phyloP scores from a whole-genome alignment of 768 basidiomycete genomes.

The Suillus variegatus region DNA sequence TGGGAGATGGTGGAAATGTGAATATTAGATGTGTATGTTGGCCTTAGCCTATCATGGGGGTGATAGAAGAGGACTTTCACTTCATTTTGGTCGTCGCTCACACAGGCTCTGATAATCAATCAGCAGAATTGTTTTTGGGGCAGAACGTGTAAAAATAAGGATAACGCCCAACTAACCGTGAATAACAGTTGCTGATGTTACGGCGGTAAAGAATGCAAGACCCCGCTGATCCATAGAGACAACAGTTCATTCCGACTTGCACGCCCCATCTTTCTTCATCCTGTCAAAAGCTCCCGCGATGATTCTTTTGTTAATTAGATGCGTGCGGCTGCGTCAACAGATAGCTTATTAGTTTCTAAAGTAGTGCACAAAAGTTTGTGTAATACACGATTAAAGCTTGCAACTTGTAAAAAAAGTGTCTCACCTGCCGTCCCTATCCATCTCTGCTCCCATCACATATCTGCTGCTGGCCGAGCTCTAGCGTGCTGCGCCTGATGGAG shows the following conservation, averaged over 20 bases:
- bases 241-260: neutral
- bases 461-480: neutral
- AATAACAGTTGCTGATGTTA: neutral
- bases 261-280: neutral
- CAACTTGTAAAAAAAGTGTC: neutral
- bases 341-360: neutral
- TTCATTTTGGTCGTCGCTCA: neutral
- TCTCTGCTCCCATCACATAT: neutral
- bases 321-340: neutral
- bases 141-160: neutral
- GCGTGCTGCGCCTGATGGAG: neutral
- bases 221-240: neutral
- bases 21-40: neutral
- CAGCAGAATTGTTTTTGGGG: neutral
- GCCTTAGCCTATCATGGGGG: neutral
- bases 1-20: neutral
- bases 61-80: neutral
- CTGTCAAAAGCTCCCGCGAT: neutral
- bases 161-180: neutral
- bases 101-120: neutral
- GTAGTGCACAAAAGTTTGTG: neutral
- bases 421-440: neutral
- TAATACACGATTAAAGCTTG: neutral
- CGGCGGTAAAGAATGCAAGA: neutral
- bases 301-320: neutral